Conservation (phyloP, 495 filamentous ascomycete species). For the Tricharina praecox region DNA sequence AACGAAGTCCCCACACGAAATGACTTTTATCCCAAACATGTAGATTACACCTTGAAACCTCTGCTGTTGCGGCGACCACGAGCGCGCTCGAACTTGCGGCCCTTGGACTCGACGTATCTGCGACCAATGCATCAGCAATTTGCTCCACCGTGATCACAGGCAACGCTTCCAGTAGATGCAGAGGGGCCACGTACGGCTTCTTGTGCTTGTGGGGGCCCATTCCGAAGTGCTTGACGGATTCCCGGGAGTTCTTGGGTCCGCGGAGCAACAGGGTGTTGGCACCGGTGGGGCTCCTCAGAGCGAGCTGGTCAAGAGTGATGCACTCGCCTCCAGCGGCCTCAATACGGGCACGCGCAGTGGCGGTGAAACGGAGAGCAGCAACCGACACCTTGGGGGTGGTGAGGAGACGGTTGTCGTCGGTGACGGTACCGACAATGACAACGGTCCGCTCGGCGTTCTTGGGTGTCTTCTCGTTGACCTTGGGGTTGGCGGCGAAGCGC, state of each 20-base stretch:
- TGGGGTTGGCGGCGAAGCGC: conserved; percentile 41
- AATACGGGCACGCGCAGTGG: conserved; percentile 85
- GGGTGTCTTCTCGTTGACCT: conserved; percentile 37
- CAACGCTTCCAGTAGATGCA: neutral
- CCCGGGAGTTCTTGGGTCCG: conserved; percentile 89
- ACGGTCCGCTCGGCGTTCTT: conserved; percentile 64
- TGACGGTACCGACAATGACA: conserved; percentile 33
- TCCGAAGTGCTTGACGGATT: conserved; percentile 98
- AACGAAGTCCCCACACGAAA: too few relatives aligned
- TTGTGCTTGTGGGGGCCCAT: conserved; percentile 94
- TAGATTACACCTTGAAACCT: conserved; percentile 99
- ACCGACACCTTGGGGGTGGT: conserved; percentile 76
- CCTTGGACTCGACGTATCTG: conserved; percentile 95
- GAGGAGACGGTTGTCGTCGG: conserved; percentile 35
- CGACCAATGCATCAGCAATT: conserved; percentile 34
- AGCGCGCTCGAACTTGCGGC: conserved; percentile 95
- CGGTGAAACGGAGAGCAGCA: conserved; percentile 87
- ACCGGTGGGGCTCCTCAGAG: conserved; percentile 79
- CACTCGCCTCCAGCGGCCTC: conserved; percentile 81
- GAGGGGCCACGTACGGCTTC: conserved; percentile 39
- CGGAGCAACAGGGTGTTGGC: conserved; percentile 86
- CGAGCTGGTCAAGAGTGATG: conserved; percentile 90
- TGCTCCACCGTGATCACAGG: neutral
- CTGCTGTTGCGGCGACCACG: conserved; percentile 91
- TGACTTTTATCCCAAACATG: too few relatives aligned